phyloP scores from a whole-genome alignment of 805 yeast species.

The Sugiyamaella qingdaonensis region DNA sequence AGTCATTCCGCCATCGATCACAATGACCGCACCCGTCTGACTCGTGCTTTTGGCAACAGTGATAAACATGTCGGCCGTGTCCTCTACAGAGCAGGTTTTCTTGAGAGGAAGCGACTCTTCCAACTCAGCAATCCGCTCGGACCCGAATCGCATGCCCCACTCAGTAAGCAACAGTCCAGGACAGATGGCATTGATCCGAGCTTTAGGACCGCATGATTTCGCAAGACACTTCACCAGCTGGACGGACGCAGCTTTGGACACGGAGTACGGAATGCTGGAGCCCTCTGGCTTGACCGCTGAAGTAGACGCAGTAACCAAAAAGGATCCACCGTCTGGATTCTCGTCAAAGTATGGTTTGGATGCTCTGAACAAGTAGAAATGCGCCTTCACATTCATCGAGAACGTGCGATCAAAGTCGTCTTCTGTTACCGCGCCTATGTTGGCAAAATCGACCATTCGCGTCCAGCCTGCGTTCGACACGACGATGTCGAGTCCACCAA shows the following conservation, averaged over 20 bases:
- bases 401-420: slow-evolving; percentile 27
- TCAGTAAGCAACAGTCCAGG: slow-evolving; percentile 26
- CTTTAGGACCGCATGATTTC: slow-evolving; percentile 21
- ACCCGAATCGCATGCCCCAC: slow-evolving; percentile 30
- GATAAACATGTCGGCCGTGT: slow-evolving; percentile 25
- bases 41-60: slow-evolving; percentile 25
- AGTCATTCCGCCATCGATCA: slow-evolving; percentile 35
- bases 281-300: slow-evolving; percentile 33
- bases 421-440: slow-evolving; percentile 28
- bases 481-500: slow-evolving; percentile 36
- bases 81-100: slow-evolving; percentile 19
- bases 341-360: slow-evolving; percentile 31
- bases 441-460: slow-evolving; percentile 27
- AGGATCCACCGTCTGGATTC: slow-evolving; percentile 34
- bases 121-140: slow-evolving; percentile 19
- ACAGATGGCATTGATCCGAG: slow-evolving; percentile 22
- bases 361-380: slow-evolving; percentile 32
- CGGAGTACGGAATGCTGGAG: slow-evolving; percentile 37
- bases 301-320: slow-evolving; percentile 38
- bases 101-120: slow-evolving; percentile 18
- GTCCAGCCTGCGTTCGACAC: slow-evolving; percentile 38
- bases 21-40: slow-evolving; percentile 27
- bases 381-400: slow-evolving; percentile 31
- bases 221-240: slow-evolving; percentile 30
- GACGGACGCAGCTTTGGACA: slow-evolving; percentile 32